Base-by-base conservation (phyloP, 441 rosid genomes). In the Eruca vesicaria region DNA sequence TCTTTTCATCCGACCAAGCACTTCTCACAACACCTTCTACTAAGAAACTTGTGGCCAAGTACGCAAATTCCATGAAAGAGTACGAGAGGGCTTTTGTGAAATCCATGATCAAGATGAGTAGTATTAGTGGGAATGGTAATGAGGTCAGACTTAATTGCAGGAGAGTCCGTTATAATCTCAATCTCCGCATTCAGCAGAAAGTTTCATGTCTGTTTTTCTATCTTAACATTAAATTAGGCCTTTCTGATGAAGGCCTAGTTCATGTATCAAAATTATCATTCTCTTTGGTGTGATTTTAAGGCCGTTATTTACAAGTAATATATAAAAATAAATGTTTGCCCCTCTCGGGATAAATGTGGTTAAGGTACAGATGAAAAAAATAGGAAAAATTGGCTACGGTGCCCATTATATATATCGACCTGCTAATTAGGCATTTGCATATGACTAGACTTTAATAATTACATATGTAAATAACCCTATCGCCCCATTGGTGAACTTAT, bases 141-240 rank as follows among this genome's bases (percentile, higher is more conserved):
- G 87, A 85, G 72, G 85, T 86, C 23, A 85, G 92, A 69, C 84
- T 71, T 11, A 63, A 84, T 10, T 88, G 90, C 65, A 81, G 80
- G 63, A 76, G 36, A 8, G 86, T 82, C 67, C 80, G 80, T 56
- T 87, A 76, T 60, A 64, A 61, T 61, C 10, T 14, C 1, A 36
- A 52, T 26, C 68, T 35, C 32, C 3, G 68, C 15, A 59, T 60
- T 19, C 57, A 63, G 2, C 10, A 36, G 7, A 52, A 53, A 38
- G 48, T 66, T 60, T 68, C 29, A 36, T 62, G 45, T 52, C 55
- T 59, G 26, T 7, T 18, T 12, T 12, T 23, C 48, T 65, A n/a
- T 56, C 3, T 2, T 65, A 18, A 57, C 16, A 28, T 73, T 41
- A 41, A 10, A 63, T 18, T 53, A 14, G 48, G 48, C 41, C 19